Conservation (phyloP, 2,329 filamentous ascomycete genomes). For the Ceratocystis albifundus region DNA sequence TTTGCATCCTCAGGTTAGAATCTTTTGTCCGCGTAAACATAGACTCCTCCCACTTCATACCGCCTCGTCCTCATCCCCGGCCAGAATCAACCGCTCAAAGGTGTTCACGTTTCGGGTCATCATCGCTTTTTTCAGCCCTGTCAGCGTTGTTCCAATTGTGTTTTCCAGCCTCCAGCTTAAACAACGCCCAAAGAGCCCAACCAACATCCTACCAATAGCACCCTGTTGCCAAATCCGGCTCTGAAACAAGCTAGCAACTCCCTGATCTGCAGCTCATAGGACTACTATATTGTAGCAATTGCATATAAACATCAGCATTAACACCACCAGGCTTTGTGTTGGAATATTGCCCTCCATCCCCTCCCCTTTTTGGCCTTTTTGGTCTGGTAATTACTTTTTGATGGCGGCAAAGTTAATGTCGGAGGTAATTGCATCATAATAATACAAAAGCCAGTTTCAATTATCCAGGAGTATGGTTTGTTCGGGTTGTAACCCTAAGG, state of each 20-base stretch:
- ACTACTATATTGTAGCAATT: background rate
- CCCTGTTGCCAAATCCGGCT: background rate
- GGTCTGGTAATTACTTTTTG: background rate
- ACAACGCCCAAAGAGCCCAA: background rate
- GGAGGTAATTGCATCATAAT: background rate
- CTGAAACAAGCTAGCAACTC: constrained; percentile 8
- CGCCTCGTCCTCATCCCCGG: background rate
- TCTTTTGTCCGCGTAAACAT: background rate
- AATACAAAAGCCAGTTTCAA: background rate
- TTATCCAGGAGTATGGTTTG: background rate
- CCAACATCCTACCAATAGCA: background rate
- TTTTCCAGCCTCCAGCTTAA: background rate
- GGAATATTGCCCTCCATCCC: too few relatives aligned
- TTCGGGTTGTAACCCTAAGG: background rate
- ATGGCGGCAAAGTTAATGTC: background rate
- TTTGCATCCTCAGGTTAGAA: too few relatives aligned
- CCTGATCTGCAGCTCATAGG: constrained; percentile 3
- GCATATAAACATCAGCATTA: background rate
- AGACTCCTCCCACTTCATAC: background rate
- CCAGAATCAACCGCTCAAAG: background rate
- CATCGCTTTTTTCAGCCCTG: background rate
- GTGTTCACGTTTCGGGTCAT: background rate
- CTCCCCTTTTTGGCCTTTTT: background rate
- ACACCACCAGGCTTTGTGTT: background rate
- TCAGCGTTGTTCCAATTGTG: background rate